These are phyloP conservation scores for Diplodia mutila DNA, from an alignment of 2,329 filamentous ascomycete genomes.

Conservation along the genomic window DNA sequence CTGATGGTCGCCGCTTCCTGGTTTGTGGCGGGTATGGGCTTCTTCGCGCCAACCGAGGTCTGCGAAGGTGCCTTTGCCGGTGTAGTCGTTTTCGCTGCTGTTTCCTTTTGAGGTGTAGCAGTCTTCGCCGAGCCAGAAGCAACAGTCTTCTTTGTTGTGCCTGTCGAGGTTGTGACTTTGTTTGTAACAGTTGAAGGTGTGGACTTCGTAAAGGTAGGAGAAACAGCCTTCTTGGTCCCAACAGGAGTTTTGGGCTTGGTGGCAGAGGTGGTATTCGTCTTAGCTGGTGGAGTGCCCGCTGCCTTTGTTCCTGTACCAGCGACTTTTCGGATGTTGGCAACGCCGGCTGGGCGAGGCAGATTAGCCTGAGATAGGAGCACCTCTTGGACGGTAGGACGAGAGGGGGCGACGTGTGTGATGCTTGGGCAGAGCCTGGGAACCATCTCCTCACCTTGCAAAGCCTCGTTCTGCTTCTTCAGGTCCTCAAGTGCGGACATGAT, in stretches of 20 bases:
- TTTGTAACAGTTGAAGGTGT: neutral
- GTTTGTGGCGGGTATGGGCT: slow-evolving; percentile 32
- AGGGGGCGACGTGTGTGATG: neutral
- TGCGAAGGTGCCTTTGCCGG: slow-evolving; percentile 29
- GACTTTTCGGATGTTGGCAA: slow-evolving; percentile 36
- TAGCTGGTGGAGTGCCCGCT: slow-evolving; percentile 28
- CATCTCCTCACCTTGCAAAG: slow-evolving; percentile 44
- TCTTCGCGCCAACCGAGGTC: slow-evolving; percentile 30
- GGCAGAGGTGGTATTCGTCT: neutral
- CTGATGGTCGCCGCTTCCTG: slow-evolving; percentile 29
- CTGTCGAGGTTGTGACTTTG: neutral
- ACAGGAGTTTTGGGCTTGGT: slow-evolving; percentile 24
- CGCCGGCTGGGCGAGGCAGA: slow-evolving; percentile 33
- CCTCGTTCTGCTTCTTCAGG: slow-evolving; percentile 48
- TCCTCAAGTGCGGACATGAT: slow-evolving; percentile 37
- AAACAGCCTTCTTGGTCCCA: slow-evolving; percentile 34
- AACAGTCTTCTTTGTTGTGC: slow-evolving; percentile 8
- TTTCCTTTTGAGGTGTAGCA: neutral
- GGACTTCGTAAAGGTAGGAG: slow-evolving; percentile 27
- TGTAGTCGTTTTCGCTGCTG: slow-evolving; percentile 32
- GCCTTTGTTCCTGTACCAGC: slow-evolving; percentile 30
- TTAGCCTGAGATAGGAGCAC: neutral
- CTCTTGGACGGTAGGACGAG: too few relatives aligned
- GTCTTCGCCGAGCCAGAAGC: neutral
- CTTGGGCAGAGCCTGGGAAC: neutral